Conservation (phyloP, 2,329 filamentous ascomycete species). For the Pseudogymnoascus sp. region DNA sequence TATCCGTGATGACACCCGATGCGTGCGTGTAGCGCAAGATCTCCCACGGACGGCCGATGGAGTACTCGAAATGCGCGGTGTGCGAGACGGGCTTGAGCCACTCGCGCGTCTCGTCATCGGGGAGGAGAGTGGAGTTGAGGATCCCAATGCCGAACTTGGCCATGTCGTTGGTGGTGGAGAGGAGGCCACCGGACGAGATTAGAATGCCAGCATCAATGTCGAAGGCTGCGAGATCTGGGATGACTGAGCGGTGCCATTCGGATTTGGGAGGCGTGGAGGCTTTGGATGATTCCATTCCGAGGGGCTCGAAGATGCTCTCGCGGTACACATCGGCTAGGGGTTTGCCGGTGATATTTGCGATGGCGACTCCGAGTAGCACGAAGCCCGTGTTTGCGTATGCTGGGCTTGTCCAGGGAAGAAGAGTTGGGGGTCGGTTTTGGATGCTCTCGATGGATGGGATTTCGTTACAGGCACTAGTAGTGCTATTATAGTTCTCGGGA, state of each 20-base stretch:
- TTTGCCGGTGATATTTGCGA: conserved; percentile 37
- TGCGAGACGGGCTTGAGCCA: conserved; percentile 38
- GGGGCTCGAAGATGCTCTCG: conserved; percentile 34
- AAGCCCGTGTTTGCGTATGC: conserved; percentile 43
- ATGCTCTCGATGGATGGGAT: conserved; percentile 19
- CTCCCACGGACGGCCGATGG: conserved; percentile 40
- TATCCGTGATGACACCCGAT: conserved; percentile 34
- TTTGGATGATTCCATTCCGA: conserved; percentile 35
- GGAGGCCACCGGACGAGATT: conserved; percentile 31
- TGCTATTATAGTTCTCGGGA: background rate
- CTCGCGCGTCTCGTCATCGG: conserved; percentile 30
- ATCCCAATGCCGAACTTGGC: conserved; percentile 35
- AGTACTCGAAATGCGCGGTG: conserved; percentile 31
- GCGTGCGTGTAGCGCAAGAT: conserved; percentile 33
- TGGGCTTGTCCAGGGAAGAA: conserved; percentile 36
- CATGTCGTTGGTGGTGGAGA: conserved; percentile 35
- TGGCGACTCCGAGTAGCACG: conserved; percentile 35
- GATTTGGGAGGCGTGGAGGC: conserved; percentile 27
- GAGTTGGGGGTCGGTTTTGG: conserved; percentile 31
- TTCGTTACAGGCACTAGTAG: background rate
- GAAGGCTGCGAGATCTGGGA: conserved; percentile 29
- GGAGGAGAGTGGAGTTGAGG: conserved; percentile 34
- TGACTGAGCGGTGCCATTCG: background rate
- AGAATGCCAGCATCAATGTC: conserved; percentile 27
- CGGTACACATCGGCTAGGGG: conserved; percentile 32